These are phyloP conservation scores for Chaetomium globosum DNA, from an alignment of 2,329 filamentous ascomycete species.

Conservation along the genomic window DNA sequence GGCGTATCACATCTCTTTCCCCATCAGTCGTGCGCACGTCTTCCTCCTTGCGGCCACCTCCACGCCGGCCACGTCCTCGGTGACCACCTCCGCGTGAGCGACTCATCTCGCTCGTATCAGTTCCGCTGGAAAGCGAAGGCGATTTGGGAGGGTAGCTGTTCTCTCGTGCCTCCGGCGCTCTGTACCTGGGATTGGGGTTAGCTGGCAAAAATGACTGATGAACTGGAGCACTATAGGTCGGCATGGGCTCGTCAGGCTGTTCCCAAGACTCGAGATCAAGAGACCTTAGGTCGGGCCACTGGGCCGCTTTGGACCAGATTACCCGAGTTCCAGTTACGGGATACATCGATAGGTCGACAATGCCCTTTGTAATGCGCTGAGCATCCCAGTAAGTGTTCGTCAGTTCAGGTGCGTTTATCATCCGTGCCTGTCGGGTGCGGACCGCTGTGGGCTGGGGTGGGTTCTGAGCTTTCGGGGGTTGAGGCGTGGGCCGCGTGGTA, in stretches of 20 bases:
- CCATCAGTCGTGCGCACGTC: background rate
- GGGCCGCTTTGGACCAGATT: background rate
- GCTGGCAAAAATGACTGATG: background rate
- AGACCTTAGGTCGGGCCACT: background rate
- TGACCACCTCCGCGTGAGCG: background rate
- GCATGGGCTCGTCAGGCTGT: background rate
- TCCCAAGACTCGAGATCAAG: background rate
- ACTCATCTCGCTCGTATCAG: background rate
- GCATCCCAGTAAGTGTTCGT: conserved; percentile 11
- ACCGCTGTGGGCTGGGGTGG: background rate
- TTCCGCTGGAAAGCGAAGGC: background rate
- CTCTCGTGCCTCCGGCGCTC: background rate
- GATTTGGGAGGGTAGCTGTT: background rate
- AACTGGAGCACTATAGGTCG: background rate
- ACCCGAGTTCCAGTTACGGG: background rate
- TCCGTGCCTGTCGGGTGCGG: background rate
- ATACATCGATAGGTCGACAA: background rate
- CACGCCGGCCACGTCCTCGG: background rate
- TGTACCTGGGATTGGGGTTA: background rate
- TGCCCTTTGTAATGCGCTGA: conserved; percentile 12
- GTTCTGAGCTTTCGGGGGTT: background rate
- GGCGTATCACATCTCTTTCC: background rate
- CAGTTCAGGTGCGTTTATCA: background rate
- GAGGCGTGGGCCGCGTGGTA: background rate
- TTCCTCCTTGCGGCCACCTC: background rate